A percentile compares a stretch with the other conserved stretches of the same genome.
phyloP scores from a whole-genome alignment of 1,139 yeast species.

The Nakaseomyces sp. region DNA sequence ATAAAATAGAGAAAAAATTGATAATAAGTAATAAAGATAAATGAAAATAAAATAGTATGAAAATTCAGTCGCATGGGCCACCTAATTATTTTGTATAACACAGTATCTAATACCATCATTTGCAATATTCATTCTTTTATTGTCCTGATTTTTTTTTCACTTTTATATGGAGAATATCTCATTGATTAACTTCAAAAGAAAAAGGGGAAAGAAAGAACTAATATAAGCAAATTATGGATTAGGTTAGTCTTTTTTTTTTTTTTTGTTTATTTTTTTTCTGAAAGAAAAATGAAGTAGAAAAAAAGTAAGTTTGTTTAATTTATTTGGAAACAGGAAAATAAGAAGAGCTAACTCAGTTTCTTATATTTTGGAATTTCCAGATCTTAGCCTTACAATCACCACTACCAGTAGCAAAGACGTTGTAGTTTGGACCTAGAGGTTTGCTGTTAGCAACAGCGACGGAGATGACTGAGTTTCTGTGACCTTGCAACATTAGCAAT shows the following conservation, averaged over 20 bases:
- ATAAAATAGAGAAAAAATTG: neutral
- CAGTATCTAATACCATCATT: neutral
- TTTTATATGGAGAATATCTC: too few relatives aligned
- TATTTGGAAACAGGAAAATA: neutral
- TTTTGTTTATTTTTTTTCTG: neutral
- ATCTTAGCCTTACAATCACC: conserved; percentile 97
- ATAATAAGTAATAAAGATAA: neutral
- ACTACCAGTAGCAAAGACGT: conserved; percentile 91
- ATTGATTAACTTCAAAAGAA: too few relatives aligned
- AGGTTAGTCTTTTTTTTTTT: neutral
- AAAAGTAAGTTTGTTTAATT: neutral
- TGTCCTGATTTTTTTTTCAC: too few relatives aligned
- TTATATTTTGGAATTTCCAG: conserved; percentile 47
- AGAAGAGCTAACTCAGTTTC: neutral
- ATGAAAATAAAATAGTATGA: neutral
- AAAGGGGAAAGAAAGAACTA: too few relatives aligned
- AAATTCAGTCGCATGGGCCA: neutral
- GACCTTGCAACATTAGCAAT: conserved; percentile 92
- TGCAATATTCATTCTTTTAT: neutral
- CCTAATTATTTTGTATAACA: neutral
- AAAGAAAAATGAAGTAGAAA: neutral
- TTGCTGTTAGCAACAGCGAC: conserved; percentile 81
- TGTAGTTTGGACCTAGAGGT: conserved; percentile 46
- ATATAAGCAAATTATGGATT: too few relatives aligned
- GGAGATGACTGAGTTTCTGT: conserved; percentile 88